A percentile compares a stretch with the other conserved stretches of the same genome.
These are phyloP conservation scores for Phialocephala sp. DNA, from an alignment of 2,329 filamentous ascomycete genomes.

Conservation along the genomic window DNA sequence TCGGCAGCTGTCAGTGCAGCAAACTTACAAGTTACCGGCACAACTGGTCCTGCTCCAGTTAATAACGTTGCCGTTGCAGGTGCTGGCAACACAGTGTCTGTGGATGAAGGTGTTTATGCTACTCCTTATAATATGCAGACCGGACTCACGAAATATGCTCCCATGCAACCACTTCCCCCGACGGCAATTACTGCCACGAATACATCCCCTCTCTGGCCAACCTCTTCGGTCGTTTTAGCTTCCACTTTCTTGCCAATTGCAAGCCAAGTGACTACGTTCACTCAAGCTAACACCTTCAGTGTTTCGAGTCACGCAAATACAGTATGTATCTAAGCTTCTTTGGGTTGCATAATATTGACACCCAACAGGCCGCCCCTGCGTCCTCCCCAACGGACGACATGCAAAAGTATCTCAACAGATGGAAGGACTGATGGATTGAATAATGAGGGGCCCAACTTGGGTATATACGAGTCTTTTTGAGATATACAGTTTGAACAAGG, in stretches of 20 bases:
- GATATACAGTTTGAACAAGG: conserved; percentile 9
- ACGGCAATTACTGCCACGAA: conserved; percentile 47
- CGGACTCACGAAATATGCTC: conserved; percentile 46
- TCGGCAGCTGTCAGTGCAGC: conserved; percentile 47
- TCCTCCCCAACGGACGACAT: conserved; percentile 43
- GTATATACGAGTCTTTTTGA: background rate
- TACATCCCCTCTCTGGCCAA: conserved; percentile 45
- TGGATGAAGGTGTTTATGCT: conserved; percentile 33
- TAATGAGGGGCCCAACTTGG: background rate
- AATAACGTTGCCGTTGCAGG: conserved; percentile 32
- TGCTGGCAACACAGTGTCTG: conserved; percentile 15
- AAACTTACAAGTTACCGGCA: conserved; percentile 45
- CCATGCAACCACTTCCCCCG: conserved; percentile 47
- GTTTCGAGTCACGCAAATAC: conserved; percentile 45
- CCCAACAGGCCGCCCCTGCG: conserved; percentile 37
- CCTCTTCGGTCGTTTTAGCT: conserved; percentile 44
- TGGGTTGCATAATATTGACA: conserved; percentile 24
- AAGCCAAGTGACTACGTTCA: conserved; percentile 44
- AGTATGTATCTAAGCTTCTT: conserved; percentile 34
- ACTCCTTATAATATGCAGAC: conserved; percentile 46
- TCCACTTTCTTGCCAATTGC: conserved; percentile 42
- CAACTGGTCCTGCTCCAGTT: conserved; percentile 42
- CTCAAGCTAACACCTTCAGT: conserved; percentile 44
- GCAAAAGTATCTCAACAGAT: conserved; percentile 45
- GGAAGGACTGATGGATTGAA: conserved; percentile 44